Conservation (phyloP, 768 basidiomycete genomes). For the Gelatoporia subvermispora region DNA sequence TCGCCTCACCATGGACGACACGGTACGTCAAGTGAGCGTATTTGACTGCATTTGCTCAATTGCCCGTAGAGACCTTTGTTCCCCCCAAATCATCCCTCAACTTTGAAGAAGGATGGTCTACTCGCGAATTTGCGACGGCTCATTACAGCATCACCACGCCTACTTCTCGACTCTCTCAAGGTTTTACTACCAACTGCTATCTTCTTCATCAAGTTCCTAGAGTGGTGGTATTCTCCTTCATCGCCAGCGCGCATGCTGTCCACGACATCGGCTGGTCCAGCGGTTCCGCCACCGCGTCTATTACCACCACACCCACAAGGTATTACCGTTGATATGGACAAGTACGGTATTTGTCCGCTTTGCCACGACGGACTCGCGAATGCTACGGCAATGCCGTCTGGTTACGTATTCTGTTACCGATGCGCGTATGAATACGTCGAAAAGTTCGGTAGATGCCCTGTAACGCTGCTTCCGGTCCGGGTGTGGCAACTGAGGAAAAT, state of each 20-base stretch:
- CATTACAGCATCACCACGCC: constrained; percentile 49
- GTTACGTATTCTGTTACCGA: constrained; percentile 93
- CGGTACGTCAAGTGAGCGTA: constrained; percentile 42
- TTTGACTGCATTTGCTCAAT: not conserved
- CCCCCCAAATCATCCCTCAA: not conserved
- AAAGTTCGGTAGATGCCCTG: constrained; percentile 75
- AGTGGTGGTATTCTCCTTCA: constrained; percentile 98
- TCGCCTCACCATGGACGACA: constrained; percentile 72
- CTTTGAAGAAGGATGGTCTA: constrained; percentile 21
- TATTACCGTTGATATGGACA: constrained; percentile 52
- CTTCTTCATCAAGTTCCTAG: constrained; percentile 93
- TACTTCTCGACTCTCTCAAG: constrained; percentile 73
- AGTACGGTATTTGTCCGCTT: constrained; percentile 83
- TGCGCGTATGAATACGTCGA: constrained; percentile 85
- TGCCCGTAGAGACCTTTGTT: not conserved
- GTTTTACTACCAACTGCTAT: constrained; percentile 83
- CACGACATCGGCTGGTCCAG: constrained; percentile 56
- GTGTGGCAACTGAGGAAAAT: constrained; percentile 88
- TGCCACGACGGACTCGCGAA: constrained; percentile 73
- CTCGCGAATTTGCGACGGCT: constrained; percentile 41
- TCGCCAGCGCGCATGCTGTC: constrained; percentile 79
- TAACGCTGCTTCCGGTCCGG: constrained; percentile 72
- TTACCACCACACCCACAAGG: constrained; percentile 72
- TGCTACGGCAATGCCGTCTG: constrained; percentile 85
- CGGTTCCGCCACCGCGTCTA: constrained; percentile 72